Conservation (phyloP, 768 basidiomycete species). For the Termitomyces sp. region DNA sequence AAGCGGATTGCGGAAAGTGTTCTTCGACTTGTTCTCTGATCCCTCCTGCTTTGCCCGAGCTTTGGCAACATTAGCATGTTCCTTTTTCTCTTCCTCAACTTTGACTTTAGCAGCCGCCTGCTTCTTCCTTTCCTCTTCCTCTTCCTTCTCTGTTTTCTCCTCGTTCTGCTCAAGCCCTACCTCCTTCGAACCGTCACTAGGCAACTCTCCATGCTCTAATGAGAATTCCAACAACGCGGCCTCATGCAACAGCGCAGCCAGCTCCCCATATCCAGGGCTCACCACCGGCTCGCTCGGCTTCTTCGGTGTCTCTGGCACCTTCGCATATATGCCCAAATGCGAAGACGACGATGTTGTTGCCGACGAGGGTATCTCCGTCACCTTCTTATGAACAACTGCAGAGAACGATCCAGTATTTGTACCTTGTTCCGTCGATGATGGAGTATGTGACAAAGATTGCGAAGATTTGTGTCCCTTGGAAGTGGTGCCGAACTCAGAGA, state of each 20-base stretch:
- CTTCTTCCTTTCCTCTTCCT: conserved; percentile 11
- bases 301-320: conserved; percentile 26
- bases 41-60: conserved; percentile 19
- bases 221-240: conserved; percentile 53
- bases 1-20: conserved; percentile 10
- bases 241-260: conserved; percentile 49
- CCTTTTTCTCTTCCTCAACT: conserved; percentile 20
- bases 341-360: conserved; percentile 13
- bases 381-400: conserved; percentile 55
- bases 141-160: conserved; percentile 10
- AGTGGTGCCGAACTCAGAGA: conserved; percentile 21
- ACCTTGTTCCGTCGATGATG: conserved; percentile 8
- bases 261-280: conserved; percentile 47
- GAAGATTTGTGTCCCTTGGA: conserved; percentile 17
- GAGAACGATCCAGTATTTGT: conserved; percentile 31
- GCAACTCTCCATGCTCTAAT: conserved; percentile 43
- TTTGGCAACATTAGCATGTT: conserved; percentile 16
- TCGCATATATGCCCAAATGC: conserved; percentile 14
- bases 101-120: conserved; percentile 7
- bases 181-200: conserved; percentile 23
- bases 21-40: conserved; percentile 12
- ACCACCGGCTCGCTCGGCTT: conserved; percentile 4
- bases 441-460: conserved; percentile 18
- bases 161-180: conserved; percentile 6
- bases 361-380: conserved; percentile 31